These are phyloP conservation scores for Volvariella volvacea DNA, from an alignment of 1,284 basidiomycete species.

Conservation along the genomic window DNA sequence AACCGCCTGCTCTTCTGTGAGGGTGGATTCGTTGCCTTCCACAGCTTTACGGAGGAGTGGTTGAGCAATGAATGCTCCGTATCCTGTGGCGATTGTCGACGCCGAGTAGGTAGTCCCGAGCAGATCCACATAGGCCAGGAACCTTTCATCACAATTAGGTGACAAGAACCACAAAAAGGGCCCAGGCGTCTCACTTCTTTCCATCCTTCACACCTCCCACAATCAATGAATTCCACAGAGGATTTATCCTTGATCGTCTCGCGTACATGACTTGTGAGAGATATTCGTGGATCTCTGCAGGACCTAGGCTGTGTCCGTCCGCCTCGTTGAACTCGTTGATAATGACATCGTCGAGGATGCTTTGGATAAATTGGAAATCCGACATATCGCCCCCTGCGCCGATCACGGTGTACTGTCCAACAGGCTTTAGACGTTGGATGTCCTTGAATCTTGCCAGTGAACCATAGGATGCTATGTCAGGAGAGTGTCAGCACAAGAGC, in stretches of 20 bases:
- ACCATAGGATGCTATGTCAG: slow-evolving; percentile 84
- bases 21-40: slow-evolving; percentile 71
- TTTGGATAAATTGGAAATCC: slow-evolving; percentile 94
- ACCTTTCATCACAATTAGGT: too few relatives aligned
- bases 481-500: too few relatives aligned
- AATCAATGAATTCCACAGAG: slow-evolving; percentile 93
- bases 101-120: slow-evolving; percentile 93
- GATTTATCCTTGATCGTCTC: slow-evolving; percentile 84
- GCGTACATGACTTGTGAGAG: slow-evolving; percentile 89
- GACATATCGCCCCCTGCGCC: slow-evolving; percentile 97
- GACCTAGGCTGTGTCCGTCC: slow-evolving; percentile 84
- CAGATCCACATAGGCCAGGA: slow-evolving; percentile 94
- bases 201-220: slow-evolving; percentile 90
- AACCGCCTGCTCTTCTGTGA: slow-evolving; percentile 79
- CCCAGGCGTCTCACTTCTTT: slow-evolving; percentile 63
- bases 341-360: slow-evolving; percentile 65
- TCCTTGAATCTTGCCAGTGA: slow-evolving; percentile 97
- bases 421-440: slow-evolving; percentile 79
- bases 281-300: slow-evolving; percentile 91
- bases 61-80: slow-evolving; percentile 92
- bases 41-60: slow-evolving; percentile 89
- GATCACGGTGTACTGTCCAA: slow-evolving; percentile 82
- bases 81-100: slow-evolving; percentile 95
- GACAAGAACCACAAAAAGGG: too few relatives aligned
- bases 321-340: slow-evolving; percentile 75